phyloP scores from a whole-genome alignment of 78 protist genomes.

The Isochrysis galbana region DNA sequence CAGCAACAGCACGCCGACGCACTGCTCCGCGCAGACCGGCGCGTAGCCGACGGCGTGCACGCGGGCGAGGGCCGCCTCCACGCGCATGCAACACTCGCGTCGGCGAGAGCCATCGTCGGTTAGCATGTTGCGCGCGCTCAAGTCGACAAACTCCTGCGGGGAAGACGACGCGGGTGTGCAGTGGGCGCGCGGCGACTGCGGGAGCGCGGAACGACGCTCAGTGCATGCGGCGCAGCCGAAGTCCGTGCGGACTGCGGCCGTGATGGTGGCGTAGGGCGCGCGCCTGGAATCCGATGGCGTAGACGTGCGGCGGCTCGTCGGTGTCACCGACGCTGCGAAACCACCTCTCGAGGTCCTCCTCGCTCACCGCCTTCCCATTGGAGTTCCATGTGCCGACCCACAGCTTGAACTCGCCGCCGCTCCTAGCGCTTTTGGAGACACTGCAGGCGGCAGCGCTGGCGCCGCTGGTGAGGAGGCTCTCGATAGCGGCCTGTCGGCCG shows the following conservation, averaged over 20 bases:
- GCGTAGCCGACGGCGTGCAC: background rate
- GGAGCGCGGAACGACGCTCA: no score
- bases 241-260: no score
- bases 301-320: background rate
- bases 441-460: background rate
- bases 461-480: background rate
- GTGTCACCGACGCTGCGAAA: background rate
- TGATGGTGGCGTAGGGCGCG: no score
- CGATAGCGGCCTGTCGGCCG: background rate
- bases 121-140: background rate
- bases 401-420: background rate
- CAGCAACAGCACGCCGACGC: background rate
- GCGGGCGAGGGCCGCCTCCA: background rate
- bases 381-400: background rate
- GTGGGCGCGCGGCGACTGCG: no score
- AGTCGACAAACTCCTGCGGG: slow-evolving; percentile 8
- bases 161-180: no score
- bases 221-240: no score
- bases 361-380: background rate
- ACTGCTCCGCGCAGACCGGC: background rate
- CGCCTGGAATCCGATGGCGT: background rate
- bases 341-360: background rate
- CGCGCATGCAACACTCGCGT: background rate
- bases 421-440: background rate
- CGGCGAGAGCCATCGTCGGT: background rate